Percentiles rank a stretch among this genome's conserved stretches.
phyloP scores from a whole-genome alignment of 2,329 filamentous ascomycete genomes.

The Mycocentrospora acerina region DNA sequence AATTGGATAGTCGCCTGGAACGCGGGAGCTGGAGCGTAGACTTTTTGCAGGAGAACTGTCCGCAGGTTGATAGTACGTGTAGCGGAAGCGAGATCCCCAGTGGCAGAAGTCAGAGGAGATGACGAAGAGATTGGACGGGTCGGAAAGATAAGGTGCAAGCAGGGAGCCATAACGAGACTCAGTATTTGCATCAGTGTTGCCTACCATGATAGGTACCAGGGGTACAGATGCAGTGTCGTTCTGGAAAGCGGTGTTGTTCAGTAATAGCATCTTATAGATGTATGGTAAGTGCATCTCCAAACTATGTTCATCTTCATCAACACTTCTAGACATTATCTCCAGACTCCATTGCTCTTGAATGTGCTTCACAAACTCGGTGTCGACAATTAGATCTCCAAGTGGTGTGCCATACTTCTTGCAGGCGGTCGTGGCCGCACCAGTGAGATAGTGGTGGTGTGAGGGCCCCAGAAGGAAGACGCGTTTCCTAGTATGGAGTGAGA shows the following conservation, averaged over 20 bases:
- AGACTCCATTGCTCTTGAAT: conserved; percentile 32
- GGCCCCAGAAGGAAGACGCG: conserved; percentile 90
- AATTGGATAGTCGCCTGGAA: conserved; percentile 58
- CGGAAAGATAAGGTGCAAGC: conserved; percentile 75
- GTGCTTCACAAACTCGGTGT: conserved; percentile 57
- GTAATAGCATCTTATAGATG: conserved; percentile 74
- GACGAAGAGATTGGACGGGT: conserved; percentile 78
- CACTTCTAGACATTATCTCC: conserved; percentile 58
- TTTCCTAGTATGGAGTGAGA: conserved; percentile 55
- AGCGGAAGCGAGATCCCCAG: conserved; percentile 84
- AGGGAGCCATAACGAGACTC: conserved; percentile 70
- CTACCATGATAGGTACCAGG: conserved; percentile 84
- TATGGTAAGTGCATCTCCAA: conserved; percentile 97
- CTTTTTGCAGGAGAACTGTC: conserved; percentile 39
- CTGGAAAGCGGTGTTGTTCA: conserved; percentile 34
- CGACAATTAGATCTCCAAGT: conserved; percentile 68
- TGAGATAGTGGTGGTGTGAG: conserved; percentile 83
- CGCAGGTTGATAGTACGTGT: conserved; percentile 72
- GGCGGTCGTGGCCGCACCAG: conserved; percentile 72
- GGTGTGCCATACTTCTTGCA: conserved; percentile 74
- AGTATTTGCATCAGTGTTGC: conserved; percentile 65
- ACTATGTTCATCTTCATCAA: conserved; percentile 85
- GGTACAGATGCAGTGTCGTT: conserved; percentile 62
- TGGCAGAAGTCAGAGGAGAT: conserved; percentile 97
- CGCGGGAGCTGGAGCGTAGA: conserved; percentile 44